Percentiles rank a stretch among this genome's conserved stretches.
phyloP scores from a whole-genome alignment of 208 protist genomes.

The Trichomonas tenax region DNA sequence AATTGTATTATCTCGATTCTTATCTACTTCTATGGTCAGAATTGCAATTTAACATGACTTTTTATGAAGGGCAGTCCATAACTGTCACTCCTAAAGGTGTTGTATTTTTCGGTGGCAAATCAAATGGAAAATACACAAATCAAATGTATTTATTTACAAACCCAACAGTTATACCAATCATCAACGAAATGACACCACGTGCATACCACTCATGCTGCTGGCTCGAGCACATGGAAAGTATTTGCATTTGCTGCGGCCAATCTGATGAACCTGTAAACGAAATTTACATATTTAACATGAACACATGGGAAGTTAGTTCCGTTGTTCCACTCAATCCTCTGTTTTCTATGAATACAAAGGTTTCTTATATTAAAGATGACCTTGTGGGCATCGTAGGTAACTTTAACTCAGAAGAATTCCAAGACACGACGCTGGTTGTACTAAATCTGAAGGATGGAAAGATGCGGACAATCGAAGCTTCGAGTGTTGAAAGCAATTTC shows the following conservation, averaged over 20 bases:
- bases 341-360: neutral
- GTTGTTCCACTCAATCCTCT: neutral
- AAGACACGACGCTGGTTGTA: neutral
- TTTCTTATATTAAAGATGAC: neutral
- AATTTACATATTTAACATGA: neutral
- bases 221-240: neutral
- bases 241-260: neutral
- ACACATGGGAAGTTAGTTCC: neutral
- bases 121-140: neutral
- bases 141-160: neutral
- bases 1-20: neutral
- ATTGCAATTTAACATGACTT: neutral
- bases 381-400: neutral
- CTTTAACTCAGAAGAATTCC: neutral
- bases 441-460: neutral
- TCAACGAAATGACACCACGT: neutral
- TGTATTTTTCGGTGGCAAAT: neutral
- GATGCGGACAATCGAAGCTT: neutral
- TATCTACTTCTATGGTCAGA: neutral
- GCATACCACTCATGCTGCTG: neutral
- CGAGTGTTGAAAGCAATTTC: neutral
- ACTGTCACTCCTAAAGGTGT: neutral
- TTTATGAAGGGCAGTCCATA: neutral
- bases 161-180: neutral
- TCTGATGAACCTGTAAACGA: neutral